phyloP scores from a whole-genome alignment of 768 basidiomycete species.

The Trametes cubensis region DNA sequence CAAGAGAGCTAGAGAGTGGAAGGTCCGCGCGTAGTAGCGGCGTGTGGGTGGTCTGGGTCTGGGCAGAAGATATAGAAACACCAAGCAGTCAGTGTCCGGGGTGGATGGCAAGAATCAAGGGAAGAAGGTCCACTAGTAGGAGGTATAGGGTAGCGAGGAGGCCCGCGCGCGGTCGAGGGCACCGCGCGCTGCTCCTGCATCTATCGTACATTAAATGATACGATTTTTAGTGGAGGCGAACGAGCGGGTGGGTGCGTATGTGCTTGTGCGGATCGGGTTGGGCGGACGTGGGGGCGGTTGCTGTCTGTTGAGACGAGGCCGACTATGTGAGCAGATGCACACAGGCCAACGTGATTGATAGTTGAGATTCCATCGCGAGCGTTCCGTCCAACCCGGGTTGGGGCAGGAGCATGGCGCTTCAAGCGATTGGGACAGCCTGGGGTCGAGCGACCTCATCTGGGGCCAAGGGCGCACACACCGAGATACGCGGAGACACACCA shows the following conservation, averaged over 20 bases:
- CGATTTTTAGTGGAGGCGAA: constrained; percentile 8
- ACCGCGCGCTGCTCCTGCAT: background rate
- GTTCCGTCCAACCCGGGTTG: no score
- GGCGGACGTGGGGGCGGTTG: background rate
- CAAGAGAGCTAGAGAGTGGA: background rate
- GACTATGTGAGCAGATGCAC: no score
- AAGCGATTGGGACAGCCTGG: constrained; percentile 19
- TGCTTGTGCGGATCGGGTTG: background rate
- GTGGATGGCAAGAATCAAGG: constrained; percentile 7
- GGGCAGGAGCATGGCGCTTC: background rate
- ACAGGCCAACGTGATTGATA: no score
- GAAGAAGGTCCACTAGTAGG: constrained; percentile 6
- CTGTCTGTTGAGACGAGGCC: background rate
- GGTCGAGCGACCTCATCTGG: constrained; percentile 16
- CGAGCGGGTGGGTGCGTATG: background rate
- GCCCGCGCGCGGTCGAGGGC: background rate
- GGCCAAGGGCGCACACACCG: constrained; percentile 16
- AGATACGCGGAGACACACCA: constrained; percentile 17
- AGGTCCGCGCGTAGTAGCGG: constrained; percentile 1
- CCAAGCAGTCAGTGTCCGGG: constrained; percentile 5
- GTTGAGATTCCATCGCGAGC: no score
- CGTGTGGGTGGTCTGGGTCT: no score
- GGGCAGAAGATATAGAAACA: background rate
- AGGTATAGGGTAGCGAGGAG: constrained; percentile 11
- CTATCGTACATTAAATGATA: constrained; percentile 18